Evolutionary conservation across 2,329 filamentous ascomycete genomes (phyloP), one percentile per base, ranked within the genome.

Genomic region (Diaporthe australafricana): DNA sequence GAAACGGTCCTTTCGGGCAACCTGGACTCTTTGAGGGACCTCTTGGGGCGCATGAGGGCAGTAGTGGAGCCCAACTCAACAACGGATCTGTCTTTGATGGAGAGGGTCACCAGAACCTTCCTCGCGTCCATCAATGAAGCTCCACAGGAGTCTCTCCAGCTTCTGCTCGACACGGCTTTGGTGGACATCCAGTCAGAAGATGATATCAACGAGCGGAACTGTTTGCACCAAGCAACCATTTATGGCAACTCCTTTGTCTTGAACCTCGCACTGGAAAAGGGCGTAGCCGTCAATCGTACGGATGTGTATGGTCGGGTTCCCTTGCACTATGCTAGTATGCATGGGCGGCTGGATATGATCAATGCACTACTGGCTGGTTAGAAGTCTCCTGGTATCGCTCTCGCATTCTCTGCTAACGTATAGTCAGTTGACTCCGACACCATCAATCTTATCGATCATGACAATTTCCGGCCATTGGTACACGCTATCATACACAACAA

Each of bases 181-280:
- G 94, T 99, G 42, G 93, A 98, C 80, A 88, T 98, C n/a, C 91
- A 94, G 78, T 96, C 95, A 0, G 94, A 97, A 77, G 96, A 99
- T 80, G 95, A 98, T 78, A 98, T 99, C 81, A 99, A 98, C 78
- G 96, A 98, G 83, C 90, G 96, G 50, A 99, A 98, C 78, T 98
- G 95, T 79, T 87, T 99, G 57, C 96, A 99, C 77, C 96, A 98
- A 83, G 94, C 96, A n/a, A 93, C 95, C 0, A 98, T 98, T 67
- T 97, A 97, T 73, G 95, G 95, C 25, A 95, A 95, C 77, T 84
- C 89, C 12, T 92, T 93, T 76, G 93, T 98, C 38, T 85, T 98
- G 72, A 85, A 89, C 65, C 91, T 93, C 75, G 95, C 93, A 5
- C 85, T 99, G n/a, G 85, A 88, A 1, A 90, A 89, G 56, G 90